Conservation (phyloP, 75 land plant genomes). For the Sequoia sempervirens region DNA sequence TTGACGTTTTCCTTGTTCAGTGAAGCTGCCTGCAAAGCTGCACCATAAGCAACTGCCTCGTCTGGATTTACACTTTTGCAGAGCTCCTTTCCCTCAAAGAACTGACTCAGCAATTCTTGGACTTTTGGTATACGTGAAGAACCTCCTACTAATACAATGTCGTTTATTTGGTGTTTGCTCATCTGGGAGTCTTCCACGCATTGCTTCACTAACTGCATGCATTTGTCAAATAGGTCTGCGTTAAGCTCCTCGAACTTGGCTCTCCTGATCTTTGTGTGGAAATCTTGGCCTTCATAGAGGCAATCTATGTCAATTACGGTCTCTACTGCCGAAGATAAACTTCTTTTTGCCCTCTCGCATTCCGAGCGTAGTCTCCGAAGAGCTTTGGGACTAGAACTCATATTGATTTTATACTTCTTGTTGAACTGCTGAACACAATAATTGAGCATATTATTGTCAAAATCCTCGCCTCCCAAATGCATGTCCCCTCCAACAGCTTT, state of each 20-base stretch:
- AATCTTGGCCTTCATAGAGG: not conserved
- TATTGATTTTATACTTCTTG: not conserved
- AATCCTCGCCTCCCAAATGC: conserved; percentile 21
- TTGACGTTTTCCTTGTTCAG: not conserved
- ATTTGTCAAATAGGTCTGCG: conserved; percentile 3
- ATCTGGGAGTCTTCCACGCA: conserved; percentile 2
- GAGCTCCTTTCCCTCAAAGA: conserved; percentile 5
- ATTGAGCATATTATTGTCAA: conserved; percentile 11
- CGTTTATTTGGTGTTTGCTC: not conserved
- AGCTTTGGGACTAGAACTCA: not conserved
- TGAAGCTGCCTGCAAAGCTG: not conserved
- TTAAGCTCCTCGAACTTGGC: conserved; percentile 5
- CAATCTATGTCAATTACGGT: not conserved
- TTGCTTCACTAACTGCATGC: not conserved
- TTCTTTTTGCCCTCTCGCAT: conserved; percentile 1
- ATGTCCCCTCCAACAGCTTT: conserved; percentile 19
- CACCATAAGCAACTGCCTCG: conserved; percentile 6
- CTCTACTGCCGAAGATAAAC: not conserved
- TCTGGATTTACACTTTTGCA: not conserved
- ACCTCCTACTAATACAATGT: conserved; percentile 13
- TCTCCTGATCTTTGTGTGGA: not conserved
- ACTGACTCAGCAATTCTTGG: conserved; percentile 5
- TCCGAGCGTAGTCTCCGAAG: not conserved
- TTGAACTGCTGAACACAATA: not conserved
- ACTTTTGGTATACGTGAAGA: conserved; percentile 17